These are phyloP conservation scores for Aspergillus arachidicola DNA, from an alignment of 2,329 filamentous ascomycete genomes.

Conservation along the genomic window DNA sequence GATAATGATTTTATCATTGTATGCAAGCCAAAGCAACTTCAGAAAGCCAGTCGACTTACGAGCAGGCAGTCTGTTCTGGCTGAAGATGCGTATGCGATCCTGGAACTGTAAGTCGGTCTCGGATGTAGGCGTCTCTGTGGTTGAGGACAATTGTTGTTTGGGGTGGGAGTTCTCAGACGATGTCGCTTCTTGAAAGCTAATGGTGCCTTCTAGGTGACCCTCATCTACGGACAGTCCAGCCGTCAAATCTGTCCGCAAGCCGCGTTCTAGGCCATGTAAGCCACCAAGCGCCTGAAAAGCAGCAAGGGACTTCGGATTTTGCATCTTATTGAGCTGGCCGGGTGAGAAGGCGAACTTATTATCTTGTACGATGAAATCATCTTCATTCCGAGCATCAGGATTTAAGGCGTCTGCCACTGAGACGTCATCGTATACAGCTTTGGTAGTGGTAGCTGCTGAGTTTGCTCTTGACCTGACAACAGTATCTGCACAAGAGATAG, in stretches of 20 bases:
- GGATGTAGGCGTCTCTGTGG: constrained; percentile 11
- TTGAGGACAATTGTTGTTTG: constrained; percentile 8
- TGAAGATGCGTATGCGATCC: constrained; percentile 63
- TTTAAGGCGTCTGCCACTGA: constrained; percentile 62
- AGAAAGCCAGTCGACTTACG: constrained; percentile 65
- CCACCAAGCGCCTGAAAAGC: constrained; percentile 83
- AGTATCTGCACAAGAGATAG: constrained; percentile 39
- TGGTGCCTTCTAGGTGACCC: constrained; percentile 61
- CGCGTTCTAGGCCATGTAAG: constrained; percentile 74
- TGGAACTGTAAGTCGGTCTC: constrained; percentile 42
- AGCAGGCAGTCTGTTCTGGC: constrained; percentile 63
- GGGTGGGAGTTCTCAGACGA: constrained; percentile 20
- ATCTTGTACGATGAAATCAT: constrained; percentile 72
- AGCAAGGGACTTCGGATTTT: constrained; percentile 83
- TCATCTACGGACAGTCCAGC: constrained; percentile 80
- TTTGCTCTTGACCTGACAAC: constrained; percentile 36
- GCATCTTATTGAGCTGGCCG: constrained; percentile 81
- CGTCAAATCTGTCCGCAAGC: constrained; percentile 71
- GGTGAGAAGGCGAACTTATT: constrained; percentile 81
- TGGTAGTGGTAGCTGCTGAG: constrained; percentile 31
- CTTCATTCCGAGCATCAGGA: constrained; percentile 75
- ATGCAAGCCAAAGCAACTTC: constrained; percentile 67
- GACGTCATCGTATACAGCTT: constrained; percentile 40
- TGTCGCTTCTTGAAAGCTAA: constrained; percentile 74
- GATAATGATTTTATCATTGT: constrained; percentile 74